phyloP scores from a whole-genome alignment of 148 eudicot species.

The Rhododendron ovatum region DNA sequence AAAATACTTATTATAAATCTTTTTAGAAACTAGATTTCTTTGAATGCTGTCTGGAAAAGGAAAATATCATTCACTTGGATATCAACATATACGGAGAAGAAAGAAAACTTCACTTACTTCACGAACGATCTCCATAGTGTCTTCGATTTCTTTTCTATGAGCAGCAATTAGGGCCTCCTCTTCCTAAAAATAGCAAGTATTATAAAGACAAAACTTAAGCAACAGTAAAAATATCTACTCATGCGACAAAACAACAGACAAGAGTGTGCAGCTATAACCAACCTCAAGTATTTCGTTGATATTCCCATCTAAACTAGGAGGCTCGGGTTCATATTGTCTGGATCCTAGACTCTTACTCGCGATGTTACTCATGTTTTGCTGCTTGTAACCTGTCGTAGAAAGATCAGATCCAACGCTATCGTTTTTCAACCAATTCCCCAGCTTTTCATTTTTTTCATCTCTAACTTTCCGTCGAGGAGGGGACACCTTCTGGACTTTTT shows the following conservation, averaged over 20 bases:
- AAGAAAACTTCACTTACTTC: constrained; percentile 58
- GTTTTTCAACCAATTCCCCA: constrained; percentile 54
- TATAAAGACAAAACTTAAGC: neutral
- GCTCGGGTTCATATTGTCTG: constrained; percentile 51
- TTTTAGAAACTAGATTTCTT: neutral
- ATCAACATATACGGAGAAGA: neutral
- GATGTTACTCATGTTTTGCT: constrained; percentile 39
- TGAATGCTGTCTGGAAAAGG: neutral
- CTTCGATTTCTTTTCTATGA: constrained; percentile 98
- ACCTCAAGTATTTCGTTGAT: constrained; percentile 92
- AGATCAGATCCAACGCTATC: constrained; percentile 59
- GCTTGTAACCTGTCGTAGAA: constrained; percentile 41
- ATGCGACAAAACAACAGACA: neutral
- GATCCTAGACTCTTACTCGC: constrained; percentile 31
- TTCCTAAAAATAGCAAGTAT: constrained; percentile 52
- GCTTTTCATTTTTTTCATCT: constrained; percentile 77
- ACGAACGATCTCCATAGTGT: constrained; percentile 99
- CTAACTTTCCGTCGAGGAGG: constrained; percentile 87
- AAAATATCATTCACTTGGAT: neutral
- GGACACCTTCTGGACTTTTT: constrained; percentile 76
- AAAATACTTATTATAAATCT: neutral
- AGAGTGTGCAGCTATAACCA: constrained; percentile 8
- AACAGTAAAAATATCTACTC: neutral
- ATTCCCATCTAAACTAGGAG: constrained; percentile 59
- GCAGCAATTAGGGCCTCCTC: constrained; percentile 94